Evolutionary conservation across 1,139 yeast genomes (phyloP).

Genomic region (Meyerozyma athensensis): DNA sequence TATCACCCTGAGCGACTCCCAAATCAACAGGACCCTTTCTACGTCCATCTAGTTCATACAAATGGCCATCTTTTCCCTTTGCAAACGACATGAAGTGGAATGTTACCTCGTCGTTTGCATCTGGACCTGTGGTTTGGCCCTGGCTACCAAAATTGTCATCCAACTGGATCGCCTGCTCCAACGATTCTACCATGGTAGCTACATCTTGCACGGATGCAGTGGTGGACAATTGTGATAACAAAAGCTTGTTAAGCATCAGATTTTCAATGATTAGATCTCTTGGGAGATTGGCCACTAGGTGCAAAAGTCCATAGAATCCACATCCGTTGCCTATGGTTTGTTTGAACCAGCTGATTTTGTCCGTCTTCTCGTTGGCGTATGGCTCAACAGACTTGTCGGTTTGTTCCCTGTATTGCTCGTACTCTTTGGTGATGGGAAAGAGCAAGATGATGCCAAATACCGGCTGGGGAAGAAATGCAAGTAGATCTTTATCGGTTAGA

Average conservation of each 20-base stretch:
- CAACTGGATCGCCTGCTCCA: constrained; percentile 41
- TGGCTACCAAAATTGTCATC: constrained; percentile 58
- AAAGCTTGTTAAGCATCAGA: constrained; percentile 25
- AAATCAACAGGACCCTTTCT: constrained; percentile 70
- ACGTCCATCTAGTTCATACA: constrained; percentile 88
- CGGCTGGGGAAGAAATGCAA: constrained; percentile 81
- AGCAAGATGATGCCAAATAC: constrained; percentile 67
- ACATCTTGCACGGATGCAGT: constrained; percentile 32
- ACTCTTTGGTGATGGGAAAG: constrained; percentile 69
- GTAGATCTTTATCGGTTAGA: constrained; percentile 69
- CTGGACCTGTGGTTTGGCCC: constrained; percentile 82
- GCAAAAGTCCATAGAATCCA: constrained; percentile 86
- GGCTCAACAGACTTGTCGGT: constrained; percentile 23
- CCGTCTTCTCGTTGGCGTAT: constrained; percentile 13
- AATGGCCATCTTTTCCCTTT: constrained; percentile 49
- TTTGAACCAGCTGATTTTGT: constrained; percentile 58
- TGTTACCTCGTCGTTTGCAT: constrained; percentile 56
- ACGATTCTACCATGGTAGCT: constrained; percentile 44
- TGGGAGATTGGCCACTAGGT: constrained; percentile 64
- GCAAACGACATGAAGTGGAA: constrained; percentile 79
- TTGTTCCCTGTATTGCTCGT: constrained; percentile 46
- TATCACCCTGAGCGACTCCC: constrained; percentile 38
- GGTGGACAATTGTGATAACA: constrained; percentile 20
- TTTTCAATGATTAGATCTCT: constrained; percentile 35
- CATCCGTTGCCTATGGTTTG: constrained; percentile 90